Base-by-base conservation (phyloP, 352 stramenopile genomes). In the Sclerospora graminicola region DNA sequence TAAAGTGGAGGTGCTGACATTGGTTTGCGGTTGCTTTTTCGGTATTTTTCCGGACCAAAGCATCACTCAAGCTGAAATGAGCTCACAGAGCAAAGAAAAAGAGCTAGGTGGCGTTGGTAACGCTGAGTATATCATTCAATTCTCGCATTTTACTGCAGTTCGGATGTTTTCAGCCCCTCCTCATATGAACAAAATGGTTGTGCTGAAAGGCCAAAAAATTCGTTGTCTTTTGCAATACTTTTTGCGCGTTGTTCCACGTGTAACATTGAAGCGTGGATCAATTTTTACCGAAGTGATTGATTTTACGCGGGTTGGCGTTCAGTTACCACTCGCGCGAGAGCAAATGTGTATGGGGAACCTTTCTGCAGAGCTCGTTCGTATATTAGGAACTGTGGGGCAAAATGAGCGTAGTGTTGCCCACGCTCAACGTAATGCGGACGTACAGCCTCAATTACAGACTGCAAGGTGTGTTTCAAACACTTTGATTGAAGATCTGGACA, bases 141-240 rank as follows among this genome's bases (percentile, higher is more conserved):
- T 86, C 16, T 69, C 69, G 2, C 66, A 54, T 47, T 86, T 83
- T 30, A 66, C 57, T 11, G 67, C 80, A 23, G 45, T 55, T 30
- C 43, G 41, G 3, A 68, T 84, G 57, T 64, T 77, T 37, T 54
- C 39, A 0, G 54, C 60, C 3, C 42, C 60, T 21, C 28, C 44
- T 0, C 47, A 46, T 8, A 57, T 60, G 27, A 41, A 51, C 29
- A 39, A 47, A 10, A 24, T 62, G 39, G 38, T 57, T 14, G 48
- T 54, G 10, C 48, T 82, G n/a, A 87, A 84, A 27, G 58, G 36
- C 7, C 54, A 87, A 30, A 87, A 87, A 43, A 62, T 87, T 35
- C 69, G 75, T n/a, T 80, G 69, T 15, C 51, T 87, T 6, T 49
- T 87, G 34, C 57, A 84, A 47, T 87, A 87, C 28, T 84, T 87